Conservation (phyloP, 495 filamentous ascomycete genomes). For the Trichoderma gamsii region DNA sequence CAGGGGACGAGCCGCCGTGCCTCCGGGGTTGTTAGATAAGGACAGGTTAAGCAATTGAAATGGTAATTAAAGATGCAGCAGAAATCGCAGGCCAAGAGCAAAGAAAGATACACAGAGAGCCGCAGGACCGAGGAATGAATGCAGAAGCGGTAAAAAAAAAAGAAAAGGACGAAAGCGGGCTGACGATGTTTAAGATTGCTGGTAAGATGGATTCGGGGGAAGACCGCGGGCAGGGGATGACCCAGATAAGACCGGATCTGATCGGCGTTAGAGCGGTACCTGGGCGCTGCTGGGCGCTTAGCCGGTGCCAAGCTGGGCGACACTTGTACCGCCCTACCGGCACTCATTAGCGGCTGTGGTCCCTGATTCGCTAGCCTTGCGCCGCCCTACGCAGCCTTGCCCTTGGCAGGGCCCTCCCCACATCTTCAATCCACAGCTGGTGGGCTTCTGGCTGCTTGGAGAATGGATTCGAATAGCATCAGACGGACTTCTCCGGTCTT, state of each 20-base stretch:
- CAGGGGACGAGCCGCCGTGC: neutral
- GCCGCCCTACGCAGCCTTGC: neutral
- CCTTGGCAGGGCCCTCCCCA: neutral
- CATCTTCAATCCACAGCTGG: neutral
- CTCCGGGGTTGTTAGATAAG: neutral
- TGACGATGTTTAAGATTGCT: constrained; percentile 8
- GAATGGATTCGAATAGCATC: too few relatives aligned
- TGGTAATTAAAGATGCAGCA: neutral
- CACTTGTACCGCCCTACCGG: neutral
- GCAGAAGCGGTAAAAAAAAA: constrained; percentile 2
- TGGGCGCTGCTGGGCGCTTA: neutral
- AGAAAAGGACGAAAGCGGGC: constrained; percentile 6
- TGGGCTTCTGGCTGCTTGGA: too few relatives aligned
- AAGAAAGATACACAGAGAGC: neutral
- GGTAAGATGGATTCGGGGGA: neutral
- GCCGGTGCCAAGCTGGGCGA: neutral
- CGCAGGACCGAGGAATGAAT: neutral
- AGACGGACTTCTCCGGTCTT: too few relatives aligned
- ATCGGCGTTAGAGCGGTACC: neutral
- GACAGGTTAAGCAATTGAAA: neutral
- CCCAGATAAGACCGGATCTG: neutral
- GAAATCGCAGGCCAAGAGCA: neutral
- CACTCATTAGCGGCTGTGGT: neutral
- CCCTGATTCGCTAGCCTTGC: constrained; percentile 4
- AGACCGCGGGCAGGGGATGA: neutral